These are phyloP conservation scores for Apiospora hydei DNA, from an alignment of 2,329 filamentous ascomycete genomes.

Conservation along the genomic window DNA sequence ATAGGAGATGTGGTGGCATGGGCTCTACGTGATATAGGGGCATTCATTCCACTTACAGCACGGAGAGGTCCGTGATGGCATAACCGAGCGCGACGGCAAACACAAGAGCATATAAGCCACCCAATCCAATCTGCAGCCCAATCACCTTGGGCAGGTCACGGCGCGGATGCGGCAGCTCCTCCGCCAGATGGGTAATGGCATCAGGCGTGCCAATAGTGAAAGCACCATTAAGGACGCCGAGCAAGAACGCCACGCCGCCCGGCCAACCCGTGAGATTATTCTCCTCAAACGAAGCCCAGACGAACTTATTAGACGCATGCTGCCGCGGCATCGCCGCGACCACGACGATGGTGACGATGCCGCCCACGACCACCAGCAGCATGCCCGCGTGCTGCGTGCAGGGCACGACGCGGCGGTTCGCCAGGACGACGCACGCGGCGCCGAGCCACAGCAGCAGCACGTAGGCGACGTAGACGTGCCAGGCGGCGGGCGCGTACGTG, in stretches of 20 bases:
- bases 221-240: constrained; percentile 71
- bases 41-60: constrained; percentile 42
- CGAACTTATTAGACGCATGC: constrained; percentile 58
- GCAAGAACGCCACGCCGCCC: constrained; percentile 69
- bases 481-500: constrained; percentile 56
- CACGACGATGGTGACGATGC: constrained; percentile 61
- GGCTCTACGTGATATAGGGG: background rate
- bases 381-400: constrained; percentile 60
- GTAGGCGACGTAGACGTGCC: constrained; percentile 68
- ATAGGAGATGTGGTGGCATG: background rate
- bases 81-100: constrained; percentile 61
- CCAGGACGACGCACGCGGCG: constrained; percentile 60
- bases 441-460: constrained; percentile 62
- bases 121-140: constrained; percentile 55
- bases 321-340: constrained; percentile 58
- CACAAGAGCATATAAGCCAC: constrained; percentile 56
- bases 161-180: constrained; percentile 60
- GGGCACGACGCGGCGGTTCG: constrained; percentile 59
- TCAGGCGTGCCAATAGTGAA: constrained; percentile 72
- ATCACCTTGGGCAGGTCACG: constrained; percentile 60
- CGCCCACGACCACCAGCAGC: constrained; percentile 61
- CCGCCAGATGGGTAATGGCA: constrained; percentile 67
- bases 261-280: constrained; percentile 60
- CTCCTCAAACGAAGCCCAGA: constrained; percentile 58
- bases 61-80: constrained; percentile 61